phyloP scores from a whole-genome alignment of 495 filamentous ascomycete species.

The Neurospora discreta region DNA sequence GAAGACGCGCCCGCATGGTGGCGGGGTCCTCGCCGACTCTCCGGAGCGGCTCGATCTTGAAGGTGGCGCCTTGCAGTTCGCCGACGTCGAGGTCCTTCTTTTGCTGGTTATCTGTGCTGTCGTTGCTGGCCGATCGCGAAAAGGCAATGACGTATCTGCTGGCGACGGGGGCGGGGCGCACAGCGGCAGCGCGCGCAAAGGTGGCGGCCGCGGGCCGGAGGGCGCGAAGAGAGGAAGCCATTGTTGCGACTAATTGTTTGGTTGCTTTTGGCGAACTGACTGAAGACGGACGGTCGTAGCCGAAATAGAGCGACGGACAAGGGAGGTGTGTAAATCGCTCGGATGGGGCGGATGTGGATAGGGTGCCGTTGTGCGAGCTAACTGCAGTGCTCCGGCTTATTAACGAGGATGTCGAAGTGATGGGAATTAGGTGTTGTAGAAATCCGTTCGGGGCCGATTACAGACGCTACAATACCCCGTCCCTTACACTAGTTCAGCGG shows the following conservation, averaged over 20 bases:
- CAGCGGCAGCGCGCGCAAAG: constrained; percentile 13
- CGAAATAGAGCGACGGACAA: not conserved
- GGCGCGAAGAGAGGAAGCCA: constrained; percentile 1
- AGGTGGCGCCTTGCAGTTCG: constrained; percentile 78
- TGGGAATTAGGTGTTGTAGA: not conserved
- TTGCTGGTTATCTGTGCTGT: constrained; percentile 7
- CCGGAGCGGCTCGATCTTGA: constrained; percentile 80
- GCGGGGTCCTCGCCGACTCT: constrained; percentile 66
- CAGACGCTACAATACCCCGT: not conserved
- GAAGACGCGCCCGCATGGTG: constrained; percentile 79
- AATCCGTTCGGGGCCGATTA: not conserved
- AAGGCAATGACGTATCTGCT: constrained; percentile 1
- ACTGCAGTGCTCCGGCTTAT: not conserved
- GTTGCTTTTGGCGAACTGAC: not conserved
- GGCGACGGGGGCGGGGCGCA: constrained; percentile 1
- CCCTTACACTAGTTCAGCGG: not conserved
- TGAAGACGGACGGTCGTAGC: not conserved
- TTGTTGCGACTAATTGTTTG: not conserved
- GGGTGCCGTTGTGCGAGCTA: not conserved
- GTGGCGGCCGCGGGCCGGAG: constrained; percentile 2
- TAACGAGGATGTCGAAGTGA: not conserved
- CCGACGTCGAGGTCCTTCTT: constrained; percentile 66
- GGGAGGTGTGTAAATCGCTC: not conserved
- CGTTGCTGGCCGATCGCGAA: not conserved
- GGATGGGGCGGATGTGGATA: not conserved